Percentiles rank a stretch among this genome's conserved stretches.
Evolutionary conservation across 345 rosid species (phyloP).

Genomic region (Sonneratia alba): DNA sequence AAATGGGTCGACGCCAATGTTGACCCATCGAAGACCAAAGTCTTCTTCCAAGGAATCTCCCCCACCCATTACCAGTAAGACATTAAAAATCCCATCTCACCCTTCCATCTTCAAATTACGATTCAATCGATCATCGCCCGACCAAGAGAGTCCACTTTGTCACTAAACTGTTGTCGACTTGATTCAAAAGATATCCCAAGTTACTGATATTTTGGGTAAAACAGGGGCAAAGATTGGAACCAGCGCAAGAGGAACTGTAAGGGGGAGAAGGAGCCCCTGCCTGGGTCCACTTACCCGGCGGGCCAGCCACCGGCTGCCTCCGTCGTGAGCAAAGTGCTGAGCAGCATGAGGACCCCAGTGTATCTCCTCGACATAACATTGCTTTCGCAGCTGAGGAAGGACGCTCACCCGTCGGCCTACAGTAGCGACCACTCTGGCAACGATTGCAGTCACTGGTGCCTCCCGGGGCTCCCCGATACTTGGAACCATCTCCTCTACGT

Average conservation of each 20-base stretch:
- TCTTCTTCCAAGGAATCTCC: conserved; percentile 91
- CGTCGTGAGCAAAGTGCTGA: conserved; percentile 45
- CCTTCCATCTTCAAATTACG: not conserved
- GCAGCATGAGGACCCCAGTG: conserved; percentile 47
- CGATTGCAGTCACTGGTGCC: conserved; percentile 97
- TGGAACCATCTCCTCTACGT: conserved; percentile 95
- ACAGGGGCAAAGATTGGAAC: conserved; percentile 81
- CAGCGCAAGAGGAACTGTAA: conserved; percentile 49
- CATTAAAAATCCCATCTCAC: too few species aligned
- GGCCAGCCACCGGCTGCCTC: conserved; percentile 59
- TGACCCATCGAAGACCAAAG: conserved; percentile 50
- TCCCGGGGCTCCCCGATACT: conserved; percentile 89
- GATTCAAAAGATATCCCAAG: too few species aligned
- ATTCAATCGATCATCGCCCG: not conserved
- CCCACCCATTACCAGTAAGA: conserved; percentile 87
- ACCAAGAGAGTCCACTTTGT: not conserved
- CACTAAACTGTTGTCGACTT: not conserved
- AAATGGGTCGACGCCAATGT: conserved; percentile 75
- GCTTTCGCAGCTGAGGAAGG: conserved; percentile 79
- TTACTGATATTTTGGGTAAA: not conserved
- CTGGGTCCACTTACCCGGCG: conserved; percentile 64
- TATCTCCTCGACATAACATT: conserved; percentile 77
- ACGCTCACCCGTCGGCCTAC: conserved; percentile 78
- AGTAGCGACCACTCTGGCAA: conserved; percentile 38
- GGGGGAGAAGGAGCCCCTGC: conserved; percentile 52